Conservation (phyloP, 2,329 filamentous ascomycete genomes). For the Bipolaris victoriae region DNA sequence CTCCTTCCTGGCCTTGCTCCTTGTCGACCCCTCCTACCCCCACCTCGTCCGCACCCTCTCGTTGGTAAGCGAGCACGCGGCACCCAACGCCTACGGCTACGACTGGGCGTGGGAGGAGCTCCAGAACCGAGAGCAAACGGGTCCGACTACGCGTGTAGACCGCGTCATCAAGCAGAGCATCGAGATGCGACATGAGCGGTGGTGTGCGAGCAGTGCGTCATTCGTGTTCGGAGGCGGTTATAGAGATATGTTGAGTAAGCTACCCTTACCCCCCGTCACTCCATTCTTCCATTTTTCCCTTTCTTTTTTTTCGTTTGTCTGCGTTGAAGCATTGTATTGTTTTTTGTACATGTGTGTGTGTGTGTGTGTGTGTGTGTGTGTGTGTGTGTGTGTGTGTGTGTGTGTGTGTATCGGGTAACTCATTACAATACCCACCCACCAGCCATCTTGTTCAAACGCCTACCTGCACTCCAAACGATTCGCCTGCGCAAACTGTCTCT, state of each 20-base stretch:
- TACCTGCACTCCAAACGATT: constrained; percentile 17
- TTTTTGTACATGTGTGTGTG: no score
- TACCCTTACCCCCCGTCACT: no score
- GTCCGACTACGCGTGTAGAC: constrained; percentile 5
- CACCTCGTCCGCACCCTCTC: constrained; percentile 9
- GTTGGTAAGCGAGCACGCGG: constrained; percentile 17
- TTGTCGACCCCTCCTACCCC: background rate
- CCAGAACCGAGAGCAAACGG: background rate
- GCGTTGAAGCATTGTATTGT: no score
- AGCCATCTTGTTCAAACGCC: constrained; percentile 8
- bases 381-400: no score
- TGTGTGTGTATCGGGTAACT: no score
- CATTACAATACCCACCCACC: no score
- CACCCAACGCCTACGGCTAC: constrained; percentile 15
- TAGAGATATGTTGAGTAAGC: constrained; percentile 16
- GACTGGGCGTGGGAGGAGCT: constrained; percentile 28
- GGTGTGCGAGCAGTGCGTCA: background rate
- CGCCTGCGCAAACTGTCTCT: constrained; percentile 20
- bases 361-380: no score
- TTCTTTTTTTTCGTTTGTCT: background rate
- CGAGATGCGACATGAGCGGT: constrained; percentile 13
- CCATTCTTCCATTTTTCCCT: no score
- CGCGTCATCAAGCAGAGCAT: constrained; percentile 6
- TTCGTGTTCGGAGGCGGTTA: constrained; percentile 23
- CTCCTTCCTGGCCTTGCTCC: constrained; percentile 6